Evolutionary conservation across 192 early-diverging fungal genomes (phyloP), one percentile per base, ranked within the genome.

Genomic region (Lunasporangiospora selenospora): DNA sequence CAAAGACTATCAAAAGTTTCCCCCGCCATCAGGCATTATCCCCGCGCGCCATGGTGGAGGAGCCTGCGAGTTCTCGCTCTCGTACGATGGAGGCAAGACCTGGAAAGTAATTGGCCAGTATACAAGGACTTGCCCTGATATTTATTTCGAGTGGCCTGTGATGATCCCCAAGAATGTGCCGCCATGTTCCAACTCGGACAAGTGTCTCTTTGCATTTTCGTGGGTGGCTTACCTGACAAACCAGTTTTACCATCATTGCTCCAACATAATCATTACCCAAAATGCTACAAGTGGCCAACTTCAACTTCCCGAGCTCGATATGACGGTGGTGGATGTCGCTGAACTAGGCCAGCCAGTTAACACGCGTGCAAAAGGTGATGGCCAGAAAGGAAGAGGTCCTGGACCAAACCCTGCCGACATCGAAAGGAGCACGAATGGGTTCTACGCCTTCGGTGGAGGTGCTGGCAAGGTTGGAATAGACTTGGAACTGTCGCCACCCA

Each of bases 161-260:
- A 39, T 42, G 44, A 78, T 78, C 34, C 77, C 77, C 30, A 55
- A 67, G 27, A 78, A 75, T 45, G 65, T 54, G 3, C 77, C 77
- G 26, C 38, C 48, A 11, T 78, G 77, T 50, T 49, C 48, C 3
- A 55, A 59, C 19, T 58, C 69, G 15, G 61, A 66, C 38, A 57
- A 67, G 52, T 78, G 77, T 38, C 36, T 80, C 15, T 76, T 77
- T 43, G 51, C 75, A 4, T 89, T 87, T 83, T 67, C 85, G 10
- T 92, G 90, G 90, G 88, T 85, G 19, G 88, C 89, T 19, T 66
- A 85, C 16, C 83, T 83, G 6, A 87, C 84, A 56, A 82, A 88
- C 56, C 89, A 92, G 79, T 90, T 83, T 58, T 92, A 92, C 75
- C 88, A 86, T 80, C 87, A 89, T 76, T 90, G 89, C 62, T 88